Percentiles rank a stretch among this genome's conserved stretches.
Conservation (phyloP, 495 filamentous ascomycete species). For the Penicillium taxi region DNA sequence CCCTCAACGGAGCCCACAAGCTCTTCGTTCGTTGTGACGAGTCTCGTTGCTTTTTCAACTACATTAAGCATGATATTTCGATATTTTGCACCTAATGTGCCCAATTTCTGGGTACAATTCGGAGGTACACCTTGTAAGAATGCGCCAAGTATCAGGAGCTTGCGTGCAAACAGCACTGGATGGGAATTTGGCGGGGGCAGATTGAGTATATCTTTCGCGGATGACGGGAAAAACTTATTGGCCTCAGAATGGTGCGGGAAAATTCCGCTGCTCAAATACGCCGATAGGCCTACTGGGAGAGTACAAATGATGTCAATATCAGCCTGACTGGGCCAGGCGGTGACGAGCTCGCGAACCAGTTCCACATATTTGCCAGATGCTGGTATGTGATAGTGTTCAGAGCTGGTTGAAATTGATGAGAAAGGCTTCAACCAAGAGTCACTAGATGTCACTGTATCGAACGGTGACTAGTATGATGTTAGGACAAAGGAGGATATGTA, state of each 20-base stretch:
- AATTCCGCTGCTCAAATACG: slow-evolving; percentile 18
- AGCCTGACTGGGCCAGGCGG: slow-evolving; percentile 28
- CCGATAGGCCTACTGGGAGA: slow-evolving; percentile 20
- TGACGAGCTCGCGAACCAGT: slow-evolving; percentile 20
- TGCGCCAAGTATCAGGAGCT: slow-evolving; percentile 35
- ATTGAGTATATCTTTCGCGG: slow-evolving; percentile 24
- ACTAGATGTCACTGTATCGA: too few species aligned
- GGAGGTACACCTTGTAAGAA: slow-evolving; percentile 34
- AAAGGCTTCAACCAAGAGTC: background rate
- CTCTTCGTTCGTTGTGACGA: slow-evolving; percentile 41
- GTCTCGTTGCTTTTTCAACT: slow-evolving; percentile 27
- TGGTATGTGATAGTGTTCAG: background rate
- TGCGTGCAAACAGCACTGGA: slow-evolving; percentile 39
- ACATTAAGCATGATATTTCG: slow-evolving; percentile 24
- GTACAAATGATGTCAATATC: slow-evolving; percentile 29
- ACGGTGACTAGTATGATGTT: too few species aligned
- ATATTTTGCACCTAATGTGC: slow-evolving; percentile 4
- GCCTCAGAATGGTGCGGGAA: slow-evolving; percentile 17
- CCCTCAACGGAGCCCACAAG: slow-evolving; percentile 39
- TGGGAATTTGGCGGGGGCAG: slow-evolving; percentile 30
- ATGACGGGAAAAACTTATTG: slow-evolving; percentile 5
- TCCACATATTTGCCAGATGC: slow-evolving; percentile 12
- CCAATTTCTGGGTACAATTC: slow-evolving; percentile 11
- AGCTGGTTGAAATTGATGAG: background rate
- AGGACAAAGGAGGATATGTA: too few species aligned